Evolutionary conservation across 495 filamentous ascomycete genomes (phyloP).

Genomic region (Tuber microsphaerosporum): DNA sequence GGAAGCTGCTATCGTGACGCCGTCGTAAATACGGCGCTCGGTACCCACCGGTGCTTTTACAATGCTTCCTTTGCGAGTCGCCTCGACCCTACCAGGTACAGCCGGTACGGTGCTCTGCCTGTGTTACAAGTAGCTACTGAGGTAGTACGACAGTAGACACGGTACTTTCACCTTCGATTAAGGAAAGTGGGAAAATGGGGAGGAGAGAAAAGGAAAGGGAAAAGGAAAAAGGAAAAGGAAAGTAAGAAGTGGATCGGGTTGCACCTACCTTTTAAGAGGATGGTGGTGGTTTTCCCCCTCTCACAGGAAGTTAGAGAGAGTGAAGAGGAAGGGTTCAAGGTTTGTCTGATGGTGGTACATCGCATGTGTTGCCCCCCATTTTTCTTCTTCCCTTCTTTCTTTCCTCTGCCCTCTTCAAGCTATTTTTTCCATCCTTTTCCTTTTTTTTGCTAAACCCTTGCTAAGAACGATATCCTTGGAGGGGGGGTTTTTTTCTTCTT

Average conservation of each 20-base stretch:
- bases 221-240: not conserved
- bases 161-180: not conserved
- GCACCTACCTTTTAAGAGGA: not conserved
- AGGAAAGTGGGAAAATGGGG: not conserved
- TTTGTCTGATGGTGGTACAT: not conserved
- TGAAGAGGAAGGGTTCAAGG: conserved; percentile 5
- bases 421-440: not conserved
- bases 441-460: not conserved
- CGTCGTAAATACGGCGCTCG: not conserved
- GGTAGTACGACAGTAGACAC: not conserved
- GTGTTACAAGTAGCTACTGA: not conserved
- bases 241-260: not conserved
- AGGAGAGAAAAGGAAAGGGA: not conserved
- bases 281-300: not conserved
- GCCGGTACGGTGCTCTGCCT: not conserved
- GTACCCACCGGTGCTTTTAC: too few relatives aligned
- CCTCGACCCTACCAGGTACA: too few relatives aligned
- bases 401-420: not conserved
- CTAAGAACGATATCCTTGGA: not conserved
- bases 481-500: not conserved
- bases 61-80: too few relatives aligned
- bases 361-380: not conserved
- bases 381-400: not conserved
- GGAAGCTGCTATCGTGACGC: not conserved
- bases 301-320: not conserved